phyloP scores from a whole-genome alignment of 139 green algal species.

The Picochlorum sp. region DNA sequence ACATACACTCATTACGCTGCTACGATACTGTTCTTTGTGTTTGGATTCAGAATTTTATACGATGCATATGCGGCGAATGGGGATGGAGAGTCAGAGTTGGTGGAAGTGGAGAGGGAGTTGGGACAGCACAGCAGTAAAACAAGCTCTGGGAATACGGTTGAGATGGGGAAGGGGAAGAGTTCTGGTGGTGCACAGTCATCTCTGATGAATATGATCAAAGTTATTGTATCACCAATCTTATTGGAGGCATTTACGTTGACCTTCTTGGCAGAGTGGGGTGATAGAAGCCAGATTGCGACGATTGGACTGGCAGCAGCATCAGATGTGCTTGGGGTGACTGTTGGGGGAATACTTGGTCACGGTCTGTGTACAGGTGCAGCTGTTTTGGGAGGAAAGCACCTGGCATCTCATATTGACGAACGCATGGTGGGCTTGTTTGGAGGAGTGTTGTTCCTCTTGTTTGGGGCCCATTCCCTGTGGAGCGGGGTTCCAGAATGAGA shows the following conservation, averaged over 20 bases:
- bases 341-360: conserved; percentile 91
- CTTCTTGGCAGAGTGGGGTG: conserved; percentile 97
- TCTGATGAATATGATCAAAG: conserved; percentile 27
- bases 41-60: conserved; percentile 76
- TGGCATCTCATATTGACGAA: conserved; percentile 89
- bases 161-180: conserved; percentile 13
- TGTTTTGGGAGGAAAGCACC: conserved; percentile 85
- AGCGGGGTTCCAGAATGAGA: conserved; percentile 4
- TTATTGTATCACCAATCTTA: conserved; percentile 75
- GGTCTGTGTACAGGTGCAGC: conserved; percentile 84
- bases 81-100: conserved; percentile 53
- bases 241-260: conserved; percentile 94
- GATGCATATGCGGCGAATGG: conserved; percentile 36
- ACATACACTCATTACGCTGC: conserved; percentile 79
- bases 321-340: conserved; percentile 80
- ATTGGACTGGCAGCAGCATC: conserved; percentile 74
- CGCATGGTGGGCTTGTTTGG: conserved; percentile 65
- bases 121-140: conserved; percentile 4
- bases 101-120: conserved; percentile 60
- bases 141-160: background rate
- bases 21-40: conserved; percentile 82
- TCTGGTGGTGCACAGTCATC: background rate
- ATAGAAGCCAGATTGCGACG: conserved; percentile 94
- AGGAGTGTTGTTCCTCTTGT: conserved; percentile 83
- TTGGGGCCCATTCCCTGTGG: conserved; percentile 65